Conservation (phyloP, 768 basidiomycete species). For the Tremella fuciformis region DNA sequence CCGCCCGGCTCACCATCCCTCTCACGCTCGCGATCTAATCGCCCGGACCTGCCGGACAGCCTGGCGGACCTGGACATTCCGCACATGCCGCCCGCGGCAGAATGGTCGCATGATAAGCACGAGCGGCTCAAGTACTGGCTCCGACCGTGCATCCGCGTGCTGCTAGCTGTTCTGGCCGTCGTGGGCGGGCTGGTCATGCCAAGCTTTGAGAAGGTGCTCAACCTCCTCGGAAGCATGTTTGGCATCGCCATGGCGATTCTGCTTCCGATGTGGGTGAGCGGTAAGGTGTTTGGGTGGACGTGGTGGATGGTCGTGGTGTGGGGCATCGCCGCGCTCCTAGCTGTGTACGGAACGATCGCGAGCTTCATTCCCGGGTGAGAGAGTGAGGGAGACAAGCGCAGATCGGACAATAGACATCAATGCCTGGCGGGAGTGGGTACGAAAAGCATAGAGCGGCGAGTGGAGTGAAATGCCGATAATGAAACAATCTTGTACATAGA, state of each 20-base stretch:
- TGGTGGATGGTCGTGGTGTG: conserved; percentile 17
- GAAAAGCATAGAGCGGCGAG: no score
- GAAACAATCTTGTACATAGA: conserved; percentile 7
- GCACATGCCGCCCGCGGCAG: conserved; percentile 8
- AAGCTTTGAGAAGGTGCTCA: conserved; percentile 35
- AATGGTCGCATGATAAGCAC: conserved; percentile 25
- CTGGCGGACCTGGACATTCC: not conserved
- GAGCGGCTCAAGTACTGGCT: conserved; percentile 32
- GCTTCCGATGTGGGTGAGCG: conserved; percentile 35
- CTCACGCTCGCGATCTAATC: conserved; percentile 9
- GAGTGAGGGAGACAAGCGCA: no score
- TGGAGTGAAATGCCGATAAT: no score
- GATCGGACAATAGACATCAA: no score
- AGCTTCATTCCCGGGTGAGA: conserved; percentile 14
- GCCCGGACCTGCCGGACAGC: not conserved
- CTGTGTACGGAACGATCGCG: conserved; percentile 20
- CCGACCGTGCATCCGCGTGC: conserved; percentile 30
- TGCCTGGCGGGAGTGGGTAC: no score
- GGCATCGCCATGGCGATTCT: conserved; percentile 30
- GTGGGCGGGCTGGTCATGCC: conserved; percentile 39
- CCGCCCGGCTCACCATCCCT: conserved; percentile 9
- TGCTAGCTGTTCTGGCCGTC: conserved; percentile 27
- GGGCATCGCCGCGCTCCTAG: conserved; percentile 14
- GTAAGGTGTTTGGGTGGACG: conserved; percentile 34
- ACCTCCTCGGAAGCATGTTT: conserved; percentile 37